These are phyloP conservation scores for Danielozyma ontarioensis DNA, from an alignment of 805 yeast genomes.

Conservation along the genomic window DNA sequence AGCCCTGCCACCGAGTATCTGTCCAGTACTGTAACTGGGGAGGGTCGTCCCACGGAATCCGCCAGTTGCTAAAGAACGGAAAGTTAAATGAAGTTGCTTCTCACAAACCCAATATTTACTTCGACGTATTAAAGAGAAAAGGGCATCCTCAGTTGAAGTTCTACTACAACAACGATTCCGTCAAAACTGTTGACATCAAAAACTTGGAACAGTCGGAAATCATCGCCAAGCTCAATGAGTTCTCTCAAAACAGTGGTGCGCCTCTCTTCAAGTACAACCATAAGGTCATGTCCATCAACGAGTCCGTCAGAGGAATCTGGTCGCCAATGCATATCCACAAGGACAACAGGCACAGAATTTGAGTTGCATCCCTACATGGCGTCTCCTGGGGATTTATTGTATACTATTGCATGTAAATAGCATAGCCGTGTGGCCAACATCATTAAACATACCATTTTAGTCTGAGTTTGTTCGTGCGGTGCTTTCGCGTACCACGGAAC, in stretches of 20 bases:
- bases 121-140: constrained; percentile 59
- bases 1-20: constrained; percentile 70
- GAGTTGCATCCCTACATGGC: too few species aligned
- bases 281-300: constrained; percentile 70
- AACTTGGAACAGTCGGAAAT: constrained; percentile 63
- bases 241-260: constrained; percentile 70
- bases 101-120: constrained; percentile 61
- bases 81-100: constrained; percentile 53
- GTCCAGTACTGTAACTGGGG: constrained; percentile 93
- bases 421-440: too few species aligned
- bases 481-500: too few species aligned
- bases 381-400: too few species aligned
- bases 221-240: constrained; percentile 55
- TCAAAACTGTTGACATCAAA: constrained; percentile 61
- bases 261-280: constrained; percentile 59
- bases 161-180: constrained; percentile 28
- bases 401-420: too few species aligned
- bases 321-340: constrained; percentile 79
- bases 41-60: constrained; percentile 84
- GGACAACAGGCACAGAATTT: constrained; percentile 36
- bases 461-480: too few species aligned
- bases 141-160: constrained; percentile 77
- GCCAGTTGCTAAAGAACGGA: constrained; percentile 55
- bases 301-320: constrained; percentile 94
- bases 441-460: too few species aligned